phyloP scores from a whole-genome alignment of 768 basidiomycete genomes.

The Amanita inopinata region DNA sequence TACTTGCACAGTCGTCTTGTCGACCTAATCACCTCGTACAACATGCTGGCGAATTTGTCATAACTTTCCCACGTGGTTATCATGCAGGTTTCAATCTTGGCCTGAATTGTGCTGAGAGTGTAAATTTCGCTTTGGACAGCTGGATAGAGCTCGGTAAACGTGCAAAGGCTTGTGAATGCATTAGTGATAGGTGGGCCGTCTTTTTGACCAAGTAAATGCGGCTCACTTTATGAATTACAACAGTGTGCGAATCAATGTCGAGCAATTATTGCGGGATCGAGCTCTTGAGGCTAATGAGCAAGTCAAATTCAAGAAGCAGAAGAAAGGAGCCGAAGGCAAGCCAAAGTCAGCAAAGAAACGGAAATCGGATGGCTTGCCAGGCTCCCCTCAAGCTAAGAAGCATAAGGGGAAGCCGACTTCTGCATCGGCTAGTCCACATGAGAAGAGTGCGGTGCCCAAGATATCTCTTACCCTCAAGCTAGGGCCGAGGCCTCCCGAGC shows the following conservation, averaged over 20 bases:
- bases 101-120: constrained; percentile 93
- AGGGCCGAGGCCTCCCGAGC: constrained; percentile 48
- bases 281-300: constrained; percentile 33
- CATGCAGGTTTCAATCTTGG: constrained; percentile 97
- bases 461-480: constrained; percentile 57
- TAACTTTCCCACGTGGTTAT: constrained; percentile 91
- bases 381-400: constrained; percentile 36
- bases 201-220: constrained; percentile 2
- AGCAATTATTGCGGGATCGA: constrained; percentile 66
- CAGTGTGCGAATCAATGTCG: constrained; percentile 92
- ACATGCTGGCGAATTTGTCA: constrained; percentile 90
- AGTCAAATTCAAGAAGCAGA: constrained; percentile 15
- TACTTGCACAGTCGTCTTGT: constrained; percentile 71
- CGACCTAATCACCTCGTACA: constrained; percentile 84
- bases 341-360: constrained; percentile 26
- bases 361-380: constrained; percentile 27
- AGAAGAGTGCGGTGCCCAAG: constrained; percentile 23
- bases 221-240: constrained; percentile 1
- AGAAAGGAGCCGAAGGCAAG: constrained; percentile 15
- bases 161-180: constrained; percentile 68
- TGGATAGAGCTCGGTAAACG: constrained; percentile 85
- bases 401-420: constrained; percentile 21
- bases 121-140: constrained; percentile 92
- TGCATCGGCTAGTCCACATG: constrained; percentile 11
- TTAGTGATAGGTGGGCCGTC: constrained; percentile 55